Evolutionary conservation across 768 basidiomycete genomes (phyloP).

Genomic region (Auricularia heimuer): DNA sequence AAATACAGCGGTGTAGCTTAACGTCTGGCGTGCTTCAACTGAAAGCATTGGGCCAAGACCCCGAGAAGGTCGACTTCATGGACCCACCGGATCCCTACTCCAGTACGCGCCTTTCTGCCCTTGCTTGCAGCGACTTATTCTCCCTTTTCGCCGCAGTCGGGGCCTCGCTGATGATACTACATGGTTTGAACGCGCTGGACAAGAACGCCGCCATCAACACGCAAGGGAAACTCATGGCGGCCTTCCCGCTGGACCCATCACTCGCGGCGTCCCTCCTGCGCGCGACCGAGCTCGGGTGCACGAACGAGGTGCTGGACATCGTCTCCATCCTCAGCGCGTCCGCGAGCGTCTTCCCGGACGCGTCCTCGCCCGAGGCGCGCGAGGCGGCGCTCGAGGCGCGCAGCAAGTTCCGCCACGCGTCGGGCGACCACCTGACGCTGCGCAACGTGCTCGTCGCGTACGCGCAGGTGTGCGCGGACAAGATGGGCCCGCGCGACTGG

Average conservation of each 20-base stretch:
- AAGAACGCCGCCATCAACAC: conserved; percentile 34
- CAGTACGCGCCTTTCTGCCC: too few relatives aligned
- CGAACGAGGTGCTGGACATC: conserved; percentile 72
- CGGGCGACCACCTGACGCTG: conserved; percentile 86
- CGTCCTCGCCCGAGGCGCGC: conserved; percentile 49
- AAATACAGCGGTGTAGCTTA: conserved; percentile 82
- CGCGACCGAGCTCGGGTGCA: conserved; percentile 63
- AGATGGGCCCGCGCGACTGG: conserved; percentile 56
- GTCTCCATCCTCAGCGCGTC: conserved; percentile 75
- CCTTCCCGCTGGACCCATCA: conserved; percentile 86
- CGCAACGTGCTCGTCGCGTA: conserved; percentile 81
- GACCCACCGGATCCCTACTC: conserved; percentile 57
- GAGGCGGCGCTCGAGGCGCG: conserved; percentile 63
- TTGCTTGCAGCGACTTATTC: conserved; percentile 20
- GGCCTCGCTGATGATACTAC: conserved; percentile 61
- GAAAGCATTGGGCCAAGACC: conserved; percentile 71
- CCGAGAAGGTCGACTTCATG: conserved; percentile 79
- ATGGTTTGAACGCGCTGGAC: conserved; percentile 71
- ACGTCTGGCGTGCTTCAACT: conserved; percentile 78
- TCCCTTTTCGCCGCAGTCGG: conserved; percentile 36
- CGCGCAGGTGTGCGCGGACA: conserved; percentile 49
- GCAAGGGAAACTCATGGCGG: conserved; percentile 69
- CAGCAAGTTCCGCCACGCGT: conserved; percentile 67
- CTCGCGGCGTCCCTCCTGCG: conserved; percentile 72
- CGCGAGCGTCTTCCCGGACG: conserved; percentile 72